Percentiles rank a stretch among this genome's conserved stretches.
phyloP scores from a whole-genome alignment of 768 basidiomycete genomes.

The Lactarius hatsudake region DNA sequence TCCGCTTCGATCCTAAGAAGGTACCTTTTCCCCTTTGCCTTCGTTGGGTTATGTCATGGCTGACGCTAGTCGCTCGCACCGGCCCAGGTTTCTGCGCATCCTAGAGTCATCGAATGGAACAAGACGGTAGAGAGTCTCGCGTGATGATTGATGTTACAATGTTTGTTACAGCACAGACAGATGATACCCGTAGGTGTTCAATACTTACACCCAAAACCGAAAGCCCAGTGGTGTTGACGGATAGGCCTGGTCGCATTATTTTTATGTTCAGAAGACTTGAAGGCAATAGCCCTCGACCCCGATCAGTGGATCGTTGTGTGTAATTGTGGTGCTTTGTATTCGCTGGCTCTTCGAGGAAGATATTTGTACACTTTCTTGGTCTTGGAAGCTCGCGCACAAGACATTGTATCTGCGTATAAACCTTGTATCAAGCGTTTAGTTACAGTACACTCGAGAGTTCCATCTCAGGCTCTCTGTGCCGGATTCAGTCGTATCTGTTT shows the following conservation, averaged over 20 bases:
- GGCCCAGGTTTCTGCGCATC: constrained; percentile 42
- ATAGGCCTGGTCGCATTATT: constrained; percentile 7
- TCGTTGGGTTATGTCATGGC: not conserved
- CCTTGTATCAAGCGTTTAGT: not conserved
- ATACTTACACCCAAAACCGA: not conserved
- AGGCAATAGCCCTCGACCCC: not conserved
- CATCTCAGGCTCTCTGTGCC: not conserved
- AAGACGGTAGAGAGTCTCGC: constrained; percentile 32
- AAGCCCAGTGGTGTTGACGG: not conserved
- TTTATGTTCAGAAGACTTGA: not conserved
- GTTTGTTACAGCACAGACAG: not conserved
- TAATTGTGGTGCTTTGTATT: not conserved
- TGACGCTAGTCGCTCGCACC: not conserved
- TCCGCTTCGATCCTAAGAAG: constrained; percentile 52
- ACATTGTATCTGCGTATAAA: not conserved
- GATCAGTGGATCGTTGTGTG: not conserved
- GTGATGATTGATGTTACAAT: constrained; percentile 4
- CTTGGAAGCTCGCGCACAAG: not conserved
- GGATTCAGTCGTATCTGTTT: not conserved
- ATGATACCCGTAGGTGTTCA: constrained; percentile 6
- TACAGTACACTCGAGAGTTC: too few relatives aligned
- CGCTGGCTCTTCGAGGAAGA: not conserved
- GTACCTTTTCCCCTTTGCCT: constrained; percentile 30
- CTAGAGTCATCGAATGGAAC: constrained; percentile 45
- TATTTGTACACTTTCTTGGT: not conserved